Conservation (phyloP, 345 rosid genomes). For the Gossypium rotundifolium region DNA sequence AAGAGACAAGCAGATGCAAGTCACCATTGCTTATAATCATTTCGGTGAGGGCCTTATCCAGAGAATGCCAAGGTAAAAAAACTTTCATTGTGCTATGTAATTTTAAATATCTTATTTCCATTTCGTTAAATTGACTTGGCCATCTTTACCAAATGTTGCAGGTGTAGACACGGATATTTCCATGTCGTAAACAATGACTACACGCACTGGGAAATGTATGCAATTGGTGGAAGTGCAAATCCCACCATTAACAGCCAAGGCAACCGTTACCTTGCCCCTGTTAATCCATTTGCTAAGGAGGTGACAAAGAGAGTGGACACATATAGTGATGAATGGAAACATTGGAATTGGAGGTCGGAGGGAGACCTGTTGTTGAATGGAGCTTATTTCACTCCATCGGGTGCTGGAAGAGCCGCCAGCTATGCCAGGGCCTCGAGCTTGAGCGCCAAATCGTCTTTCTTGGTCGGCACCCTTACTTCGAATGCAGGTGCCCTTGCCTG, state of each 20-base stretch:
- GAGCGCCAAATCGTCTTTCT: constrained; percentile 51
- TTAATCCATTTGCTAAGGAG: constrained; percentile 65
- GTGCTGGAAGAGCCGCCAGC: constrained; percentile 40
- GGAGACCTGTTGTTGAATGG: constrained; percentile 57
- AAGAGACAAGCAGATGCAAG: constrained; percentile 92
- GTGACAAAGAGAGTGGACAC: constrained; percentile 55
- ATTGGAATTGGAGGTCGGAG: constrained; percentile 67
- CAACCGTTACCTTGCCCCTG: constrained; percentile 85
- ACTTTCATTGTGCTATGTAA: not conserved
- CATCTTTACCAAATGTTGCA: constrained; percentile 20
- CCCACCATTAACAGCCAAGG: constrained; percentile 99
- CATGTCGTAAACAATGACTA: constrained; percentile 99
- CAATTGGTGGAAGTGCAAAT: constrained; percentile 95
- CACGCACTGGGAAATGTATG: constrained; percentile 99
- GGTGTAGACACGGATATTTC: constrained; percentile 97
- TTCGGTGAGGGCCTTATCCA: constrained; percentile 97
- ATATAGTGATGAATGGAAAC: constrained; percentile 28
- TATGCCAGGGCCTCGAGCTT: constrained; percentile 68
- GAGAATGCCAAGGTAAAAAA: constrained; percentile 83
- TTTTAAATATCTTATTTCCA: not conserved
- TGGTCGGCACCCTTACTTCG: constrained; percentile 44
- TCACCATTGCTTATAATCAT: constrained; percentile 94
- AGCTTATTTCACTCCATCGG: constrained; percentile 54
- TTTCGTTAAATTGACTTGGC: not conserved
- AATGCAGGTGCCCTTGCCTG: constrained; percentile 49